Conservation (phyloP, 495 filamentous ascomycete species). For the Aspergillus homomorphus region DNA sequence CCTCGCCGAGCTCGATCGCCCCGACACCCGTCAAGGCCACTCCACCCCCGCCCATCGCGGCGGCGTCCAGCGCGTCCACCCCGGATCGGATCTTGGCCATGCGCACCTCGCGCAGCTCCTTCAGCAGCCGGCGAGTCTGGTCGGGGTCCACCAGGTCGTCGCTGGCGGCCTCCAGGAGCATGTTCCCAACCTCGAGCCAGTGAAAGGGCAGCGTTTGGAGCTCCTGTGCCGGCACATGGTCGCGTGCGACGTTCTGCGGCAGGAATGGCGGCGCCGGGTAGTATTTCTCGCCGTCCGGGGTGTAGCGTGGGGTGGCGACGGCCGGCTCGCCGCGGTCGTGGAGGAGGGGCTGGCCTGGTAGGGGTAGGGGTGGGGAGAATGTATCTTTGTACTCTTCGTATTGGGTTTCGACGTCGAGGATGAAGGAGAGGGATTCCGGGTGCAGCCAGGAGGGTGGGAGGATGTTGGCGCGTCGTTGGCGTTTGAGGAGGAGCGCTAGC, state of each 20-base stretch:
- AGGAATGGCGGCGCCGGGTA: slow-evolving; percentile 42
- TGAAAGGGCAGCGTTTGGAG: slow-evolving; percentile 78
- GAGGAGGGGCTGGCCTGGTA: slow-evolving; percentile 47
- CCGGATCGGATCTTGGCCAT: slow-evolving; percentile 83
- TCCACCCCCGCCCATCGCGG: slow-evolving; percentile 58
- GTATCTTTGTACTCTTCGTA: slow-evolving; percentile 50
- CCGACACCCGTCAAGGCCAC: slow-evolving; percentile 80
- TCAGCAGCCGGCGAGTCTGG: slow-evolving; percentile 67
- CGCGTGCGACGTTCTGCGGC: slow-evolving; percentile 40
- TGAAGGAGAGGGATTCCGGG: slow-evolving; percentile 63
- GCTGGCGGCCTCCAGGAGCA: slow-evolving; percentile 75
- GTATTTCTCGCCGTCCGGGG: slow-evolving; percentile 41
- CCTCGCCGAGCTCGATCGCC: slow-evolving; percentile 86
- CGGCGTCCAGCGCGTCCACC: slow-evolving; percentile 64
- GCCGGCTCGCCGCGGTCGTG: slow-evolving; percentile 32
- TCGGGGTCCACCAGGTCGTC: slow-evolving; percentile 82
- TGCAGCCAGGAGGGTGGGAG: slow-evolving; percentile 85
- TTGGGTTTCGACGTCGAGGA: slow-evolving; percentile 78
- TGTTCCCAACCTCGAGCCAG: slow-evolving; percentile 85
- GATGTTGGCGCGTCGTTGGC: slow-evolving; percentile 92
- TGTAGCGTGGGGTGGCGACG: slow-evolving; percentile 34
- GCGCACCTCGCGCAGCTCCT: slow-evolving; percentile 83
- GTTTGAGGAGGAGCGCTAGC: slow-evolving; percentile 96
- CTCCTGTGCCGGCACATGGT: slow-evolving; percentile 22
- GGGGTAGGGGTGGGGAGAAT: slow-evolving; percentile 72